Evolutionary conservation across 2,329 filamentous ascomycete species (phyloP).

Genomic region (Ceratocystis alfenasii): DNA sequence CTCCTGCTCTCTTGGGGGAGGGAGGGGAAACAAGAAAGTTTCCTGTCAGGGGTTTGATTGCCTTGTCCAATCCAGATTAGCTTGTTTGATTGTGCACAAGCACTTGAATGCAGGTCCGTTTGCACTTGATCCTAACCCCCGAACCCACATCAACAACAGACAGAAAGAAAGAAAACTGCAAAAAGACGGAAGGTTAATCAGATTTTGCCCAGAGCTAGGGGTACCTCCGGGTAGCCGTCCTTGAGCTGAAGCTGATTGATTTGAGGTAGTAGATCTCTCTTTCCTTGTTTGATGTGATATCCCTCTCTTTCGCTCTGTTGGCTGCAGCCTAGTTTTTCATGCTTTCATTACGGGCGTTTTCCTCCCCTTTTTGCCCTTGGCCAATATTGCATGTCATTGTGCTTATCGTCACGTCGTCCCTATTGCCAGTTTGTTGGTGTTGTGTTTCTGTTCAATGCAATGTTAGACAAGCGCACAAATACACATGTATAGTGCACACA

Average conservation of each 20-base stretch:
- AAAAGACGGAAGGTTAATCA: neutral
- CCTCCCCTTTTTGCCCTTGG: neutral
- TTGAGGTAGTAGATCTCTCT: constrained; percentile 4
- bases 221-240: neutral
- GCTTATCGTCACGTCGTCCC: neutral
- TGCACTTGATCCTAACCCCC: neutral
- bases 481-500: neutral
- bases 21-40: neutral
- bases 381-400: neutral
- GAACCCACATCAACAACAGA: neutral
- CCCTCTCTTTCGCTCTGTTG: neutral
- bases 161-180: neutral
- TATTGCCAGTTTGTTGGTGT: neutral
- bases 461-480: neutral
- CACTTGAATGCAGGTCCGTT: neutral
- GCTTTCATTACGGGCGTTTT: neutral
- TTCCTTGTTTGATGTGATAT: neutral
- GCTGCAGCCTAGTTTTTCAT: neutral
- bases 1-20: neutral
- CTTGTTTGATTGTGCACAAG: neutral
- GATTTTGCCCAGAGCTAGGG: neutral
- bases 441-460: neutral
- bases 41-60: neutral
- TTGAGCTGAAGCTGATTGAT: neutral
- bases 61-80: neutral